Base-by-base conservation (phyloP, 495 filamentous ascomycete species). In the Tuber melanosporum region DNA sequence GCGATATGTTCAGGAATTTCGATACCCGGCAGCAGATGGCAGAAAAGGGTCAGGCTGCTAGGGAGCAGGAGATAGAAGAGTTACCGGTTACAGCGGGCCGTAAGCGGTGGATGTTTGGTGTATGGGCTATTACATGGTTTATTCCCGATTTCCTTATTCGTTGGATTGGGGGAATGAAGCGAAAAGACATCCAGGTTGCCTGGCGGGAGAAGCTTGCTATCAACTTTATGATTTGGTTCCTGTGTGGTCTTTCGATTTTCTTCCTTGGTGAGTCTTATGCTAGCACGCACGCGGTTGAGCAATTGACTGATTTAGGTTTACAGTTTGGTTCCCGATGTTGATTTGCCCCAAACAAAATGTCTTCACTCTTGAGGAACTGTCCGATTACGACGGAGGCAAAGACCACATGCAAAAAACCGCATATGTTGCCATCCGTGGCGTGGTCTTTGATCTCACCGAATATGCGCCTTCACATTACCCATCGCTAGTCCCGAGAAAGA, bases 151-250 rank as follows among this genome's bases (percentile, higher is more conserved):
- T 98, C 80, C 81, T 91, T 70, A 93, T 98, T 84, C 88, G 90
- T 71, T 88, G 87, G 82, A 75, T 96, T 74, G 94, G 94, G 22
- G 89, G 93, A 22, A 98, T 97, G 91, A 90, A 91, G 79, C 91
- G 95, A 71, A 95, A 95, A 84, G 95, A 99, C 82, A 89, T 99
- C n/a, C 92, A 93, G 70, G 87, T 91, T 78, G 95, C 95, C 4
- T 99, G 95, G 95, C 89, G 95, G 77, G 95, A 99, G 84, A 99
- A 99, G 87, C 85, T 98, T 75, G 95, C 95, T 47, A 99, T 99
- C 88, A 99, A 99, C 87, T 85, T 98, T 79, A 89, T 98, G 84
- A 99, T 99, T 83, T 99, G 95, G 95, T 88, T 95, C 77, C 88
- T 87, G 81, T 98, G 95, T 85, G 86, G 85, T 71, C 86, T 92